phyloP scores from a whole-genome alignment of 139 green algal species.

The Yamagishiella unicocca region DNA sequence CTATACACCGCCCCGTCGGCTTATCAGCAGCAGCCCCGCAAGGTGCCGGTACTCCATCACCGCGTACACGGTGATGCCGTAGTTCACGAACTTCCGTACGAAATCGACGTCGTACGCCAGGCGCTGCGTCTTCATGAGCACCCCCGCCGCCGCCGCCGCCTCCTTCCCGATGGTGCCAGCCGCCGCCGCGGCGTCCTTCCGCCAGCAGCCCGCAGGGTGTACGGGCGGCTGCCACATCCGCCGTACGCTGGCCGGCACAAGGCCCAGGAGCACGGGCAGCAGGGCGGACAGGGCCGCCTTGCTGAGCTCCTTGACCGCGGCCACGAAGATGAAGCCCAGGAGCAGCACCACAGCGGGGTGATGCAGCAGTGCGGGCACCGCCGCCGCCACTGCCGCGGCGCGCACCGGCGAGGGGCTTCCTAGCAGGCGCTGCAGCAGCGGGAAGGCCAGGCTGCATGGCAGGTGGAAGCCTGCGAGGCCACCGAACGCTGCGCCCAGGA shows the following conservation, averaged over 20 bases:
- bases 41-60: background rate
- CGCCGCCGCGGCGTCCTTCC: background rate
- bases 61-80: slow-evolving; percentile 12
- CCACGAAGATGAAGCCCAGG: background rate
- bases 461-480: background rate
- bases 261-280: slow-evolving; percentile 4
- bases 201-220: slow-evolving; percentile 28
- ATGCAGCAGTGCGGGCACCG: background rate
- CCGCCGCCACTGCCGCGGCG: background rate
- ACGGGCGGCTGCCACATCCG: slow-evolving; percentile 21
- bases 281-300: slow-evolving; percentile 11
- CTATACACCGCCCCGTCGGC: no score
- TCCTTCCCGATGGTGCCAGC: background rate
- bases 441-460: background rate
- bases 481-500: slow-evolving; percentile 18
- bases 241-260: background rate
- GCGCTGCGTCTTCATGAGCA: slow-evolving; percentile 24
- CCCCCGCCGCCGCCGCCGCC: background rate
- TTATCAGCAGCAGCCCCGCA: background rate
- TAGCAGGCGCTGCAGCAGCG: background rate
- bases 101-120: slow-evolving; percentile 43
- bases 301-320: background rate
- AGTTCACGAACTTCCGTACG: slow-evolving; percentile 23
- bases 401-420: no score
- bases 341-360: background rate